Percentiles rank a stretch among this genome's conserved stretches.
Conservation (phyloP, 441 rosid species). For the Populus hybrid region DNA sequence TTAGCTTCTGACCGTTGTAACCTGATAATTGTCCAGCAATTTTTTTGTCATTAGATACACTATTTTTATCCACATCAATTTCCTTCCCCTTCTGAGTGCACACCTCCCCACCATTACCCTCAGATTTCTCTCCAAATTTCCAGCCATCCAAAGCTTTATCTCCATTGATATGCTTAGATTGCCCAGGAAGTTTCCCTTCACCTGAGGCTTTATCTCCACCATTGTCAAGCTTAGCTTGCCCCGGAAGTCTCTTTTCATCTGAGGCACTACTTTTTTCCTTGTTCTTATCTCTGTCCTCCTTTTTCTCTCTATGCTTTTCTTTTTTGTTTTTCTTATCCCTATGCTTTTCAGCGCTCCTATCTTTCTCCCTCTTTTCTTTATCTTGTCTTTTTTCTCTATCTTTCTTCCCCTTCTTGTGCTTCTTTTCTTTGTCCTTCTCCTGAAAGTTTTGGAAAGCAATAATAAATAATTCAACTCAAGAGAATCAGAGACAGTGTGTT, state of each 20-base stretch:
- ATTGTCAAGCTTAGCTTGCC: constrained; percentile 20
- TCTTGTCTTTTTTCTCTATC: constrained; percentile 50
- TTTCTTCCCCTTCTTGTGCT: constrained; percentile 51
- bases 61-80: not conserved
- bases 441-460: constrained; percentile 18
- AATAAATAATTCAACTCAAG: not conserved
- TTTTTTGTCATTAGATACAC: constrained; percentile 21
- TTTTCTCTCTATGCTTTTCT: constrained; percentile 37
- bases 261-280: constrained; percentile 33
- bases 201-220: constrained; percentile 29
- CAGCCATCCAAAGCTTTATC: not conserved
- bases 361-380: constrained; percentile 53
- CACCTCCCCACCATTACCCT: not conserved
- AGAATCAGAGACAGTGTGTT: not conserved
- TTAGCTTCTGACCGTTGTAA: constrained; percentile 29
- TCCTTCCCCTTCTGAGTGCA: not conserved
- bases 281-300: constrained; percentile 31
- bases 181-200: constrained; percentile 28
- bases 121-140: not conserved
- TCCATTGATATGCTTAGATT: not conserved
- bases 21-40: constrained; percentile 15
- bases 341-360: constrained; percentile 48
- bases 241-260: constrained; percentile 36
- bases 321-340: constrained; percentile 52
- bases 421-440: constrained; percentile 66